phyloP scores from a whole-genome alignment of 371 early-diverging fungal genomes.

The Nematocida sp. region DNA sequence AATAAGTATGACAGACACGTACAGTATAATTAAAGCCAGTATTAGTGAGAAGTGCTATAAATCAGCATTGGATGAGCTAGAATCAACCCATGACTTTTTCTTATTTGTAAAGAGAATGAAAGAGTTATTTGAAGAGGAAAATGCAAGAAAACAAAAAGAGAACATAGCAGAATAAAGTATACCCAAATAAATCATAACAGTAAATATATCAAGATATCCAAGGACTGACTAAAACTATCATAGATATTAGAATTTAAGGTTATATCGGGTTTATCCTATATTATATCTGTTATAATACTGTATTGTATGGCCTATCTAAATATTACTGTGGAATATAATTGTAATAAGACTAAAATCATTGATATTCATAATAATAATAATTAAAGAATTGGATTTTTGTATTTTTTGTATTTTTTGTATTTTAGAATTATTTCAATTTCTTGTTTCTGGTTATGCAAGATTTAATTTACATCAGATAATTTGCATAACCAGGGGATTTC shows the following conservation, averaged over 20 bases:
- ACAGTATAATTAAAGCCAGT: conserved; percentile 34
- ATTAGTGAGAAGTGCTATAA: conserved; percentile 44
- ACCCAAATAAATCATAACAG: not conserved
- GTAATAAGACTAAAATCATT: no score
- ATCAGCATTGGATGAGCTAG: conserved; percentile 2
- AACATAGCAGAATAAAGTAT: not conserved
- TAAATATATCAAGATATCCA: not conserved
- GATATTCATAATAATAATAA: no score
- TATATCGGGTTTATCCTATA: no score
- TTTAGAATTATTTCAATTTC: no score
- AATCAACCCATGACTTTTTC: conserved; percentile 33
- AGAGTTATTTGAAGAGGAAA: conserved; percentile 20
- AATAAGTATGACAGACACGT: conserved; percentile 36
- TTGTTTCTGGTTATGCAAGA: no score
- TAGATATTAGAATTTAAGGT: no score
- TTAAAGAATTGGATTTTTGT: no score
- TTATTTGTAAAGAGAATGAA: conserved; percentile 43
- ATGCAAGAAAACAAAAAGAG: conserved; percentile 9
- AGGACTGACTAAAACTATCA: no score
- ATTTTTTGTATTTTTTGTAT: no score
- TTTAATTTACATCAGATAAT: conserved; percentile 44
- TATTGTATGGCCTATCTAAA: no score
- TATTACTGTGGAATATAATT: no score
- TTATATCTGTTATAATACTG: no score
- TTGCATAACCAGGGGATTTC: conserved; percentile 13